A percentile compares a stretch with the other conserved stretches of the same genome.
phyloP scores from a whole-genome alignment of 2,329 filamentous ascomycete species.

The Sordariomycetes sp. region DNA sequence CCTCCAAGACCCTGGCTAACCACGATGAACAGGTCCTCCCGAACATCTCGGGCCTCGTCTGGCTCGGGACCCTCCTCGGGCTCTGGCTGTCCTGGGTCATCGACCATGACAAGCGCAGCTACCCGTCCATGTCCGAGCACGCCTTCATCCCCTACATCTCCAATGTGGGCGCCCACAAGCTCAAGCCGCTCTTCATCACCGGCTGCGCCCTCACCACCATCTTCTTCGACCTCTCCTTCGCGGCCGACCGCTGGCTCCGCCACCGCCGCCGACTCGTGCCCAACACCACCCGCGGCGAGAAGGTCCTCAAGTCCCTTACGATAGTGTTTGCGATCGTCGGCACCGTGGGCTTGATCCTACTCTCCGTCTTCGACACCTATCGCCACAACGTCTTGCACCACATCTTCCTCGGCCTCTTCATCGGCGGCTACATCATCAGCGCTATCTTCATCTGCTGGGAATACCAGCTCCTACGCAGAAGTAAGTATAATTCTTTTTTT shows the following conservation, averaged over 20 bases:
- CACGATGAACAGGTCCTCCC: slow-evolving; percentile 46
- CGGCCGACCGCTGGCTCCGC: slow-evolving; percentile 74
- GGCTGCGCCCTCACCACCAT: slow-evolving; percentile 63
- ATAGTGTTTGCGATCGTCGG: slow-evolving; percentile 65
- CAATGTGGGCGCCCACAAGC: slow-evolving; percentile 47
- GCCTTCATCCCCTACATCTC: slow-evolving; percentile 65
- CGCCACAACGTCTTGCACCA: slow-evolving; percentile 58
- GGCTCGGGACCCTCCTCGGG: slow-evolving; percentile 57
- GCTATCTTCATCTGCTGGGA: slow-evolving; percentile 86
- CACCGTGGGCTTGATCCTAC: slow-evolving; percentile 67
- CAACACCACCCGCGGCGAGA: slow-evolving; percentile 56
- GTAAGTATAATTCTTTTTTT: slow-evolving; percentile 26
- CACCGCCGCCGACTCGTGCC: slow-evolving; percentile 69
- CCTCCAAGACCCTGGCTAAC: neutral
- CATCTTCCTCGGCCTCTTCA: slow-evolving; percentile 71
- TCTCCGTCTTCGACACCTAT: slow-evolving; percentile 80
- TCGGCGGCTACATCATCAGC: slow-evolving; percentile 73
- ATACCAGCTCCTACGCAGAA: slow-evolving; percentile 74
- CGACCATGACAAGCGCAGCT: slow-evolving; percentile 40
- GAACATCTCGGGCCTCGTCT: slow-evolving; percentile 53
- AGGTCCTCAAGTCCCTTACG: slow-evolving; percentile 47
- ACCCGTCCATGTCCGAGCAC: slow-evolving; percentile 44
- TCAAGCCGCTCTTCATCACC: slow-evolving; percentile 71
- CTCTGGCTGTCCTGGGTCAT: slow-evolving; percentile 62
- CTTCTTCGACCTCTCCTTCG: slow-evolving; percentile 71